Percentiles rank a stretch among this genome's conserved stretches.
Conservation (phyloP, 306 rosid genomes). For the Fragaria nilgerrensis region DNA sequence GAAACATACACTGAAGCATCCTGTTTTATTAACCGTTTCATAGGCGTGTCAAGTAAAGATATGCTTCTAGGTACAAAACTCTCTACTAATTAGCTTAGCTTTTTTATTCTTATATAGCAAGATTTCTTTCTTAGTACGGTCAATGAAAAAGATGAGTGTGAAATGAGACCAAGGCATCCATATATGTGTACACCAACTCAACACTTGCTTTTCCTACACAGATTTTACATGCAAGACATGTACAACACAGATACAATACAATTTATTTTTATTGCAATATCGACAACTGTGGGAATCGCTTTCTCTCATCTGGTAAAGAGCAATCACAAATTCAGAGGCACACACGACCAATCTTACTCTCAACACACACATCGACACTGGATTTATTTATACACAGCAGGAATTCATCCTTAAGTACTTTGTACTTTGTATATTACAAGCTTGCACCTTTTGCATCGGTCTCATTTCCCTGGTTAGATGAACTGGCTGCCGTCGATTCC, state of each 20-base stretch:
- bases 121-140: too few species aligned
- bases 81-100: too few species aligned
- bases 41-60: too few species aligned
- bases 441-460: background rate
- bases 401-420: conserved; percentile 24
- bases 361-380: conserved; percentile 20
- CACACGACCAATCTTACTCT: conserved; percentile 7
- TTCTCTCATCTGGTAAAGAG: background rate
- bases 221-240: background rate
- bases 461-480: conserved; percentile 36
- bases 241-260: background rate
- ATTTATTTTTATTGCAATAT: background rate
- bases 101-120: too few species aligned
- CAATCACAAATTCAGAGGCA: background rate
- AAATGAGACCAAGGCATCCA: too few species aligned
- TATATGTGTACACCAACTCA: conserved; percentile 10
- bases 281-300: background rate
- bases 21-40: too few species aligned
- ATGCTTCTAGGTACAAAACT: too few species aligned
- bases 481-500: conserved; percentile 73
- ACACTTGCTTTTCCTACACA: conserved; percentile 13
- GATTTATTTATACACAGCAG: conserved; percentile 27
- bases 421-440: conserved; percentile 17
- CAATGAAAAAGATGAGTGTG: too few species aligned
- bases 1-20: too few species aligned